A percentile compares a stretch with the other conserved stretches of the same genome.
Conservation (phyloP, 2,329 filamentous ascomycete genomes). For the Aureobasidium sp. region DNA sequence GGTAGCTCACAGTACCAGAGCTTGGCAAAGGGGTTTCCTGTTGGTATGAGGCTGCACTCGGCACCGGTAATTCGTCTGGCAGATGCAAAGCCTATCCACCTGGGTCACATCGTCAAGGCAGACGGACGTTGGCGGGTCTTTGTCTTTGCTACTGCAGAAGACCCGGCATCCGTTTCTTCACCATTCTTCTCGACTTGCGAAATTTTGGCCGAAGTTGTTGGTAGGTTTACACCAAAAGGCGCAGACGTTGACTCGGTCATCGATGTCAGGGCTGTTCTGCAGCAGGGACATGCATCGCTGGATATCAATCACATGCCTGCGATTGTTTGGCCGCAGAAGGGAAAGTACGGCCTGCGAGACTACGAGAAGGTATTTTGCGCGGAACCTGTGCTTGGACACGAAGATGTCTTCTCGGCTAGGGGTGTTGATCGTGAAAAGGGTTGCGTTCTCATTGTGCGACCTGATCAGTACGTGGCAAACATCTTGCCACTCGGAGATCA, state of each 20-base stretch:
- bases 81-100: conserved; percentile 52
- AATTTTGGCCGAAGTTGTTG: conserved; percentile 20
- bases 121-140: conserved; percentile 48
- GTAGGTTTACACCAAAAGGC: conserved; percentile 32
- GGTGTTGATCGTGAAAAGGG: conserved; percentile 51
- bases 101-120: conserved; percentile 44
- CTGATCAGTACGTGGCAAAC: conserved; percentile 57
- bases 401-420: conserved; percentile 48
- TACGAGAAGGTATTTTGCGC: conserved; percentile 42
- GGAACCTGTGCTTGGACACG: conserved; percentile 36
- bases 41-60: conserved; percentile 47
- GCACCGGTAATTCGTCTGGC: conserved; percentile 54
- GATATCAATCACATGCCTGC: conserved; percentile 29
- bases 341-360: conserved; percentile 29
- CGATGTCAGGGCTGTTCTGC: conserved; percentile 41
- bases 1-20: conserved; percentile 28
- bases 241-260: conserved; percentile 44
- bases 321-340: conserved; percentile 39
- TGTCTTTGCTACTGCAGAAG: conserved; percentile 41
- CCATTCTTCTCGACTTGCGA: neutral
- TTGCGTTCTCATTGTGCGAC: conserved; percentile 54
- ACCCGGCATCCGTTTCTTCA: neutral
- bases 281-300: conserved; percentile 22
- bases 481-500: conserved; percentile 26
- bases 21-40: conserved; percentile 33